phyloP scores from a whole-genome alignment of 192 early-diverging fungal genomes.

The Coemansia sp. region DNA sequence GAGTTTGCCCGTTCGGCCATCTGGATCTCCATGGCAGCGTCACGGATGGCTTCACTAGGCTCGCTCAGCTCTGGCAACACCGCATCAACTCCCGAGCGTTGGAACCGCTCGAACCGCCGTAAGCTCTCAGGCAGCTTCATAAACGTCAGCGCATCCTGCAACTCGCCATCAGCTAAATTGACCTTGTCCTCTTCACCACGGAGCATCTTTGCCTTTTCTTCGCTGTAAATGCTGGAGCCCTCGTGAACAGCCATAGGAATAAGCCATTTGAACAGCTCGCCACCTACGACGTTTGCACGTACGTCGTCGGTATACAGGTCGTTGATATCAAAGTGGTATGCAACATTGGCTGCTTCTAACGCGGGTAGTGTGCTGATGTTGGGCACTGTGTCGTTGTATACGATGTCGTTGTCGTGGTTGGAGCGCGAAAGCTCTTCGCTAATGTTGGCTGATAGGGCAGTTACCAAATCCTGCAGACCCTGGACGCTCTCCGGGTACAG shows the following conservation, averaged over 20 bases:
- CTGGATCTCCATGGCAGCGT: conserved; percentile 61
- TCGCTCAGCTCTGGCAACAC: conserved; percentile 57
- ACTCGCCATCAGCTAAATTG: conserved; percentile 79
- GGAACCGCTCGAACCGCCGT: conserved; percentile 70
- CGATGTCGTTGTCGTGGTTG: conserved; percentile 90
- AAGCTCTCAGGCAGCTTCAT: conserved; percentile 82
- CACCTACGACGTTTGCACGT: conserved; percentile 78
- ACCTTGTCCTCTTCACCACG: conserved; percentile 75
- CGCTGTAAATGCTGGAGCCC: conserved; percentile 88
- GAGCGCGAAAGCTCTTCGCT: conserved; percentile 68
- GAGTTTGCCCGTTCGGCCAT: conserved; percentile 55
- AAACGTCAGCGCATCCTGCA: conserved; percentile 77
- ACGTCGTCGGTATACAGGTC: conserved; percentile 70
- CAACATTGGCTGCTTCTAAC: conserved; percentile 60
- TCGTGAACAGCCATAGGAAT: conserved; percentile 95
- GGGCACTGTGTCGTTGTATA: conserved; percentile 89
- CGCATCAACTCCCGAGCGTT: conserved; percentile 15
- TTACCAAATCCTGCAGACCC: conserved; percentile 72
- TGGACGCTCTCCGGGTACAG: conserved; percentile 64
- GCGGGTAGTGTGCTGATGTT: conserved; percentile 72
- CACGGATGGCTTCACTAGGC: conserved; percentile 59
- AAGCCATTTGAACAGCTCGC: conserved; percentile 83
- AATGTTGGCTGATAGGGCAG: conserved; percentile 61
- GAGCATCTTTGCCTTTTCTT: conserved; percentile 92
- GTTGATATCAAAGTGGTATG: conserved; percentile 72